phyloP scores from a whole-genome alignment of 345 rosid species.

The Geranium brycei region DNA sequence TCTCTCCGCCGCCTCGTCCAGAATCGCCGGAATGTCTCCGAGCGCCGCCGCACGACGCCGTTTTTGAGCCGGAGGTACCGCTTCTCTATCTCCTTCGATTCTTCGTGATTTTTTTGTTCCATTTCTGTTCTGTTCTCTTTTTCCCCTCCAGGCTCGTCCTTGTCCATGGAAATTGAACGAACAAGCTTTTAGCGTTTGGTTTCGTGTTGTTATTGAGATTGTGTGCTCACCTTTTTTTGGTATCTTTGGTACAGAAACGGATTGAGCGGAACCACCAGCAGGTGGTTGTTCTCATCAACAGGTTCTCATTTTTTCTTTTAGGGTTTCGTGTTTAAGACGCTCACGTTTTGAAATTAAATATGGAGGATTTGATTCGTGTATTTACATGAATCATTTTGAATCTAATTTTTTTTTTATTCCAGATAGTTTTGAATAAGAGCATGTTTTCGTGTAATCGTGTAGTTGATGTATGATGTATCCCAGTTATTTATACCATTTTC shows the following conservation, averaged over 20 bases:
- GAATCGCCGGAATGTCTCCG: background rate
- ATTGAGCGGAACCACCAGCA: background rate
- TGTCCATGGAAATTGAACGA: background rate
- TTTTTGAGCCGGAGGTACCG: background rate
- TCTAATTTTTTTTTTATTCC: too few species aligned
- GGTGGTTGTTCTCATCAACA: background rate
- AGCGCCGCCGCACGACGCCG: background rate
- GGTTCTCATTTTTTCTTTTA: background rate
- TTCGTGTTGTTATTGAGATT: background rate
- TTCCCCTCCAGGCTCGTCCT: background rate
- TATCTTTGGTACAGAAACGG: background rate
- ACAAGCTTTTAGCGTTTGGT: background rate
- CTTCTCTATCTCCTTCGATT: background rate
- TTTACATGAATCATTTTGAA: too few species aligned
- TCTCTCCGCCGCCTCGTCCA: background rate
- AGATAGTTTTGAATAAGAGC: background rate
- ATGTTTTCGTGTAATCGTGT: background rate
- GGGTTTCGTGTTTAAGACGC: background rate
- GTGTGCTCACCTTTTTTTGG: too few species aligned
- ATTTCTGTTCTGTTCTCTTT: background rate
- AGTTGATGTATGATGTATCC: background rate
- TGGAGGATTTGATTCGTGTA: background rate
- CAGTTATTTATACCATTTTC: too few species aligned
- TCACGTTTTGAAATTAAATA: background rate
- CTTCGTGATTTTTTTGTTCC: background rate